phyloP scores from a whole-genome alignment of 768 basidiomycete genomes.

The Infundibulicybe gibba region DNA sequence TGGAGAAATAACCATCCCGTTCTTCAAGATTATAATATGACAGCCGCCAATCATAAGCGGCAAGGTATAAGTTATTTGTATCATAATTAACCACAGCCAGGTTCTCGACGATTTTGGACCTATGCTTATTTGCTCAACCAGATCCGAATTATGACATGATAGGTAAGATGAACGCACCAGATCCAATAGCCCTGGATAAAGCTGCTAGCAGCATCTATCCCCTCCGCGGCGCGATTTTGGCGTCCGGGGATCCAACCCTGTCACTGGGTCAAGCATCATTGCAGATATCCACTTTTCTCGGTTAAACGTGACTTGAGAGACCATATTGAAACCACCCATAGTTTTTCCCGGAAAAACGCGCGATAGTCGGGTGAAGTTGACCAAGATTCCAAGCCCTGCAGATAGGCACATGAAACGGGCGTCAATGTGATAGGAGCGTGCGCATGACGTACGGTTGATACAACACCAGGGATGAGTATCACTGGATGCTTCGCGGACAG shows the following conservation, averaged over 20 bases:
- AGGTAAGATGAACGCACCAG: conserved; percentile 56
- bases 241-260: conserved; percentile 89
- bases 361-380: conserved; percentile 83
- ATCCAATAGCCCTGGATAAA: conserved; percentile 95
- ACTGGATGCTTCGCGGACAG: conserved; percentile 73
- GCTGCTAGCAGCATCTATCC: conserved; percentile 86
- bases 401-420: not conserved
- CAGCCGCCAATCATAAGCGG: conserved; percentile 89
- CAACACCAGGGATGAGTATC: conserved; percentile 85
- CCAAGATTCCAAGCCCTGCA: conserved; percentile 88
- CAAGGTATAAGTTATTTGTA: conserved; percentile 80
- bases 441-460: conserved; percentile 65
- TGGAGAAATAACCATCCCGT: conserved; percentile 86
- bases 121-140: conserved; percentile 14
- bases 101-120: conserved; percentile 94
- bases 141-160: not conserved
- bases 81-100: conserved; percentile 92
- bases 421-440: not conserved
- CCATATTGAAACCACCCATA: conserved; percentile 79
- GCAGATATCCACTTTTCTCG: conserved; percentile 87
- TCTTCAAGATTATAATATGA: conserved; percentile 90
- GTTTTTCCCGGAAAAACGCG: conserved; percentile 87
- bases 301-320: conserved; percentile 79
- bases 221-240: conserved; percentile 92
- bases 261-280: conserved; percentile 87